These are phyloP conservation scores for Telfairia occidentalis DNA, from an alignment of 331 rosid species.

Conservation along the genomic window DNA sequence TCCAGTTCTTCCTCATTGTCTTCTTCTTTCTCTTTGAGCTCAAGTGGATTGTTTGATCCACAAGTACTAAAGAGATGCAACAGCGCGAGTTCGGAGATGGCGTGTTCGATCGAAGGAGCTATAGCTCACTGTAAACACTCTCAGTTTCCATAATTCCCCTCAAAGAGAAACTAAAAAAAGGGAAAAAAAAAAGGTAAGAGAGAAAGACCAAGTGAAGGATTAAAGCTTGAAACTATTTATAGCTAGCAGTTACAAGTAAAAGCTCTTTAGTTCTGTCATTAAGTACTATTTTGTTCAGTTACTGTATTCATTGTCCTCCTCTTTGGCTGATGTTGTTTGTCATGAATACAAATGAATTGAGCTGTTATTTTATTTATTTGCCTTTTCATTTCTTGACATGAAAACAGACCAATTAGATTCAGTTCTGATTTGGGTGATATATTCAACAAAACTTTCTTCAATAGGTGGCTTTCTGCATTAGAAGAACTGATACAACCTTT, in stretches of 20 bases:
- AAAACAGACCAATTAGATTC: not conserved
- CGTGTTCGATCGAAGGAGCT: constrained; percentile 75
- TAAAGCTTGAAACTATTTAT: not conserved
- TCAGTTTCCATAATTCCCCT: constrained; percentile 25
- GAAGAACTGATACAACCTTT: not conserved
- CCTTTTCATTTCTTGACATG: not conserved
- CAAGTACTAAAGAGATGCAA: constrained; percentile 53
- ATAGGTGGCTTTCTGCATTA: not conserved
- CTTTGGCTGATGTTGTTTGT: constrained; percentile 9
- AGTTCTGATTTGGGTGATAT: constrained; percentile 1
- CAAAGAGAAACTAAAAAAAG: constrained; percentile 5
- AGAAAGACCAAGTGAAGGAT: not conserved
- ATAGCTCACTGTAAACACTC: constrained; percentile 91
- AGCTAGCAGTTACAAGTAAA: not conserved
- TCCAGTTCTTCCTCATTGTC: constrained; percentile 61
- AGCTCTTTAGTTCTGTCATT: not conserved
- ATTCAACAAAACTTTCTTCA: not conserved
- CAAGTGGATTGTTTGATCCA: constrained; percentile 40
- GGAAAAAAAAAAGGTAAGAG: not conserved
- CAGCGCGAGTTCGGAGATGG: constrained; percentile 62
- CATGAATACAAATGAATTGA: not conserved
- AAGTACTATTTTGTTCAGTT: not conserved
- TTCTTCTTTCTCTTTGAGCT: constrained; percentile 66
- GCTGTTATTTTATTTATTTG: not conserved
- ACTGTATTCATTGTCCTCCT: not conserved